Conservation (phyloP, 805 yeast species). For the Candida maesae region DNA sequence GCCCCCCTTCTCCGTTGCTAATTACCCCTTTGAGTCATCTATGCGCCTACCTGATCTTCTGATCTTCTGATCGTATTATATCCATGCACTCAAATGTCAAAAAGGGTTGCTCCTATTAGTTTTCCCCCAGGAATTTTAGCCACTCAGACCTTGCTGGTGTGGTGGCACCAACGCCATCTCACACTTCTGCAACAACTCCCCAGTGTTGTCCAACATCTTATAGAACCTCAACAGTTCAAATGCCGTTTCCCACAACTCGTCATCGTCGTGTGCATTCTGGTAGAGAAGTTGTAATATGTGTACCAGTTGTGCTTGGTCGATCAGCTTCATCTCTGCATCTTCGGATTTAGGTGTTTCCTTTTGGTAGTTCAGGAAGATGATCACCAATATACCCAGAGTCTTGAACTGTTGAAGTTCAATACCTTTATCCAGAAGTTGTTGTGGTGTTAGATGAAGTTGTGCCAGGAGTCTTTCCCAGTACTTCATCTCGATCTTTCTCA, state of each 20-base stretch:
- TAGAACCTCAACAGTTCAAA: conserved; percentile 30
- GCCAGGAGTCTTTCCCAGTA: conserved; percentile 44
- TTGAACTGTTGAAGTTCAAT: conserved; percentile 40
- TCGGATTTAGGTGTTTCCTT: background rate
- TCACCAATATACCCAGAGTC: conserved; percentile 42
- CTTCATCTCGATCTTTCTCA: conserved; percentile 47
- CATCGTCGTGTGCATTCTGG: conserved; percentile 26
- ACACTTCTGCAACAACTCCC: conserved; percentile 19
- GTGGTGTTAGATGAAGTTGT: conserved; percentile 37
- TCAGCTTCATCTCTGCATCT: conserved; percentile 9
- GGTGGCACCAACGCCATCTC: conserved; percentile 3
- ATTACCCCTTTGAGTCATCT: too few species aligned
- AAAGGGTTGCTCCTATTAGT: too few species aligned
- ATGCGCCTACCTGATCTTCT: too few species aligned
- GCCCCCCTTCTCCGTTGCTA: too few species aligned
- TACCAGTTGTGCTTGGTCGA: conserved; percentile 22
- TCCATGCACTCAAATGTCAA: too few species aligned
- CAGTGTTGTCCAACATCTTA: conserved; percentile 27
- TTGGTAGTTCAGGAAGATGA: conserved; percentile 41
- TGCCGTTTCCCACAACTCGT: conserved; percentile 30
- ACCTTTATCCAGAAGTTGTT: conserved; percentile 37
- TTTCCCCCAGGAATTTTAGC: too few species aligned
- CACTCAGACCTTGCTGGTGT: too few species aligned
- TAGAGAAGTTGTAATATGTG: conserved; percentile 25
- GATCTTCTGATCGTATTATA: too few species aligned